phyloP scores from a whole-genome alignment of 176 grass and related monocot genomes.

The Dendrocalamus sinicus region DNA sequence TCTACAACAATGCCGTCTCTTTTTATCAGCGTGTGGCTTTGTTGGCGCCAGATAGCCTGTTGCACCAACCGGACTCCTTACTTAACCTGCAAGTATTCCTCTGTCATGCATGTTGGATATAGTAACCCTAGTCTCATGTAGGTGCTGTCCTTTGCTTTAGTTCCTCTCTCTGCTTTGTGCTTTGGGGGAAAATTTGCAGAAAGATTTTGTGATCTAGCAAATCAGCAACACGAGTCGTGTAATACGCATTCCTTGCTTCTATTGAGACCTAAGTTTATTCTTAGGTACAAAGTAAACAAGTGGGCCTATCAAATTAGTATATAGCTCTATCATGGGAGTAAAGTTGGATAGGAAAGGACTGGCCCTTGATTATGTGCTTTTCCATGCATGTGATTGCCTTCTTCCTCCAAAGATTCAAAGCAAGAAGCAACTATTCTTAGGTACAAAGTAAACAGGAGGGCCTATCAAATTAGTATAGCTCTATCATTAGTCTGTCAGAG shows the following conservation, averaged over 20 bases:
- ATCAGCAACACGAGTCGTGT: constrained; percentile 16
- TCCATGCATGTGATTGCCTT: not conserved
- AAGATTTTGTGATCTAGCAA: constrained; percentile 33
- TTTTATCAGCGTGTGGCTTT: not conserved
- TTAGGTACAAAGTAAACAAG: not conserved
- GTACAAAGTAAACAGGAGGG: not conserved
- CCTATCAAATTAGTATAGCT: not conserved
- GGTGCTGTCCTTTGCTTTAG: constrained; percentile 33
- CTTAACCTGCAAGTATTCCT: constrained; percentile 46
- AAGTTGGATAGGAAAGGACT: constrained; percentile 2
- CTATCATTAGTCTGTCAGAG: not conserved
- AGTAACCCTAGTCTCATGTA: constrained; percentile 15
- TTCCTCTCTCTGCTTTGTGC: constrained; percentile 31
- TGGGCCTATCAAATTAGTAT: no score
- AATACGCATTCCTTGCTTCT: not conserved
- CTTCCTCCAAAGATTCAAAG: not conserved
- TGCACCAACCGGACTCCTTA: constrained; percentile 40
- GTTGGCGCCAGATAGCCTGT: constrained; percentile 28
- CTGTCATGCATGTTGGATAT: not conserved
- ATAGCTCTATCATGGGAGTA: not conserved
- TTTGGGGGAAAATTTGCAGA: not conserved
- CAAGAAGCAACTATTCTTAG: not conserved
- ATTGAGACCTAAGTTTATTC: constrained; percentile 3
- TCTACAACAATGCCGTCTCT: not conserved
- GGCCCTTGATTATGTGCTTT: not conserved